Conservation (phyloP, 768 basidiomycete species). For the Boletus patriciae region DNA sequence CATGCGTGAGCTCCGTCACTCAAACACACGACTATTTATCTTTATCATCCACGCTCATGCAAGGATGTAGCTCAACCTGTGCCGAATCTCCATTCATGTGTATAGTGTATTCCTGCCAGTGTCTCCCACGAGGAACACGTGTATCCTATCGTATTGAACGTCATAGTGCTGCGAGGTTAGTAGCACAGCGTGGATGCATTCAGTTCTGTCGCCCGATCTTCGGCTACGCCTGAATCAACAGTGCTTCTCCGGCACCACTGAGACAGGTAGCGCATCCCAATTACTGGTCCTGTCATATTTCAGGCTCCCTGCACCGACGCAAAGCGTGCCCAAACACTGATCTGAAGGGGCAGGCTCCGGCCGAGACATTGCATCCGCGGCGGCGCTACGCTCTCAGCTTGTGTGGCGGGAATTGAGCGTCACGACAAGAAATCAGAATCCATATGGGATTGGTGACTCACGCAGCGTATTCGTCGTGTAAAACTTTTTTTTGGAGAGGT, state of each 20-base stretch:
- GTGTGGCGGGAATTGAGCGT: background rate
- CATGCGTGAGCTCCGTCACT: background rate
- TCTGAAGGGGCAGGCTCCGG: background rate
- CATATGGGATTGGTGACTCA: background rate
- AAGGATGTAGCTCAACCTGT: background rate
- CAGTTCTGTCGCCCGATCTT: background rate
- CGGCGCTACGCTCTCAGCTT: background rate
- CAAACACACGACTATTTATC: background rate
- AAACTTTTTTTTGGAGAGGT: background rate
- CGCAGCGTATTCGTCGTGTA: conserved; percentile 3
- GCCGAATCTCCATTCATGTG: background rate
- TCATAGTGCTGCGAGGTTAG: background rate
- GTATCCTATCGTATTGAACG: background rate
- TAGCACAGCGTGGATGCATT: background rate
- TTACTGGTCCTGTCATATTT: background rate
- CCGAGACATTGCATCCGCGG: background rate
- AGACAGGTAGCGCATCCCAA: background rate
- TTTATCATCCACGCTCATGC: background rate
- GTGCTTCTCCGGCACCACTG: background rate
- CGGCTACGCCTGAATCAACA: background rate
- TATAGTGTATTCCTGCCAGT: background rate
- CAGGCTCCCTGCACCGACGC: background rate
- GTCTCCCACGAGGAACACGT: background rate
- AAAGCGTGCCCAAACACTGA: background rate
- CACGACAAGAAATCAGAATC: background rate